These are phyloP conservation scores for Aspergillus sclerotiicarbonarius DNA, from an alignment of 495 filamentous ascomycete species.

Conservation along the genomic window DNA sequence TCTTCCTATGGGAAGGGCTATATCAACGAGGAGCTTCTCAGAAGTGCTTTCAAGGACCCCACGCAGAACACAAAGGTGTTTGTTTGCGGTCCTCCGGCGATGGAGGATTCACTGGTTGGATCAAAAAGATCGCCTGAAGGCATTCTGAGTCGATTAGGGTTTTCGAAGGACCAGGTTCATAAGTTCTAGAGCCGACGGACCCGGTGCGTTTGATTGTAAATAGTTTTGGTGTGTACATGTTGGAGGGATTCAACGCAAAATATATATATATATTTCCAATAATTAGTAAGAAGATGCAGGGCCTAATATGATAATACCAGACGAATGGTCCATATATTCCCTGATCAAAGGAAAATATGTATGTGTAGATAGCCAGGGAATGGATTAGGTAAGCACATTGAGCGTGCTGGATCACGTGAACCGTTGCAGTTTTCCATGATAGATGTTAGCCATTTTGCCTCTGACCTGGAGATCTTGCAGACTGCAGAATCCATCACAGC, in stretches of 20 bases:
- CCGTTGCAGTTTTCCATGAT: background rate
- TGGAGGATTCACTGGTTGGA: slow-evolving; percentile 58
- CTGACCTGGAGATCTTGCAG: background rate
- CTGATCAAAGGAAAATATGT: too few species aligned
- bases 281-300: too few species aligned
- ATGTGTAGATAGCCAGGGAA: background rate
- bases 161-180: background rate
- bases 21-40: slow-evolving; percentile 55
- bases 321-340: too few species aligned
- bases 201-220: background rate
- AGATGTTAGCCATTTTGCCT: background rate
- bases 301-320: too few species aligned
- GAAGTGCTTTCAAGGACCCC: slow-evolving; percentile 40
- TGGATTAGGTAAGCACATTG: background rate
- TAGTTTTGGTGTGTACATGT: background rate
- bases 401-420: slow-evolving; percentile 5
- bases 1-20: slow-evolving; percentile 48
- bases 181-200: background rate
- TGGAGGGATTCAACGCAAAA: too few species aligned
- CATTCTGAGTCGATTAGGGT: background rate
- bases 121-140: slow-evolving; percentile 6
- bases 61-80: slow-evolving; percentile 56
- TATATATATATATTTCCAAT: too few species aligned
- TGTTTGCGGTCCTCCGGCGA: slow-evolving; percentile 62
- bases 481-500: slow-evolving; percentile 8